These are phyloP conservation scores for Agroathelia rolfsii DNA, from an alignment of 1,284 basidiomycete genomes.

Conservation along the genomic window DNA sequence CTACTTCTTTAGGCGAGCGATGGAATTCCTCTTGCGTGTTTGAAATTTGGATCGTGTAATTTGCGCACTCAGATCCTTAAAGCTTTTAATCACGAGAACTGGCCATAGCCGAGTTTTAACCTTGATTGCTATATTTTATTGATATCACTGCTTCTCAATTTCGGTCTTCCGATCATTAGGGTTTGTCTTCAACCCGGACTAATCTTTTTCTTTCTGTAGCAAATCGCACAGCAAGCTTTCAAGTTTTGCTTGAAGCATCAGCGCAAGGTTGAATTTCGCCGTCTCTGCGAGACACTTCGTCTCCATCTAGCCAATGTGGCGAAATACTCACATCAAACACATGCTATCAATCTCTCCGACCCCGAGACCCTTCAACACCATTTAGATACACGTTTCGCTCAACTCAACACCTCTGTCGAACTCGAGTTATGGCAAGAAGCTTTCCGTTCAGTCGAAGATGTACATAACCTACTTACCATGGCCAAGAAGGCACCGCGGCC, in stretches of 20 bases:
- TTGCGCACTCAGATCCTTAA: no score
- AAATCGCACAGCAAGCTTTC: conserved; percentile 96
- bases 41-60: conserved; percentile 7
- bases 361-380: conserved; percentile 94
- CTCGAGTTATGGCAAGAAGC: conserved; percentile 99
- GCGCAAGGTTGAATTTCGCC: conserved; percentile 96
- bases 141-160: no score
- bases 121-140: no score
- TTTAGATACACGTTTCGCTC: conserved; percentile 95
- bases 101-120: no score
- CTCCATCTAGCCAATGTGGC: conserved; percentile 92
- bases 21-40: conserved; percentile 6
- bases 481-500: conserved; percentile 88
- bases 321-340: conserved; percentile 91
- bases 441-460: conserved; percentile 97
- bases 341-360: conserved; percentile 97
- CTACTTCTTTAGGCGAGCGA: not conserved
- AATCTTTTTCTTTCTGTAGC: conserved; percentile 36
- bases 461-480: conserved; percentile 92
- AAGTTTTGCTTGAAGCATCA: conserved; percentile 92
- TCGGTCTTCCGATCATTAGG: no score
- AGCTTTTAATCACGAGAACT: no score
- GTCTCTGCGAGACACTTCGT: conserved; percentile 93
- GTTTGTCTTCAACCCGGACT: no score
- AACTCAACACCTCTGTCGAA: conserved; percentile 96